Evolutionary conservation across 1,139 yeast genomes (phyloP).

Genomic region (Geotrichum bryndzae): DNA sequence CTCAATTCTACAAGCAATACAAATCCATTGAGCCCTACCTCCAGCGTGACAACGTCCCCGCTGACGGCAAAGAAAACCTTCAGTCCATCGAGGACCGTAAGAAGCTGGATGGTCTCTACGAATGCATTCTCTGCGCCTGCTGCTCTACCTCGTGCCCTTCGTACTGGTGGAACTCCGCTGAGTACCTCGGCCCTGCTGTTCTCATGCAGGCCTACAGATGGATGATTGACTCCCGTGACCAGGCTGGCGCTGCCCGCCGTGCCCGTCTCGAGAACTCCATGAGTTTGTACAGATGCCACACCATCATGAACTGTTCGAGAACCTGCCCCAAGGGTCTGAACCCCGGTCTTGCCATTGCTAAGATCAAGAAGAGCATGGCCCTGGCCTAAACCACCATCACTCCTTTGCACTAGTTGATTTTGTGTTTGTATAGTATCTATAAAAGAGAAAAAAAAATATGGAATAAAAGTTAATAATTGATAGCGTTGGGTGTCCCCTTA

Average conservation of each 20-base stretch:
- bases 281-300: constrained; percentile 98
- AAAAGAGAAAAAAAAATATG: background rate
- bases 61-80: constrained; percentile 87
- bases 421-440: background rate
- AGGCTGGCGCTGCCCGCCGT: constrained; percentile 75
- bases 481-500: background rate
- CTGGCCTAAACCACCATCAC: constrained; percentile 44
- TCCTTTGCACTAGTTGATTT: background rate
- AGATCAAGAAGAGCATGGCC: constrained; percentile 90
- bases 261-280: constrained; percentile 92
- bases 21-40: constrained; percentile 95
- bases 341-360: constrained; percentile 97
- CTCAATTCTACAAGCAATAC: constrained; percentile 96
- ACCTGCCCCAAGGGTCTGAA: constrained; percentile 99
- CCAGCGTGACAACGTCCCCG: constrained; percentile 76
- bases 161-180: constrained; percentile 99
- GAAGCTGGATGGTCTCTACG: constrained; percentile 94
- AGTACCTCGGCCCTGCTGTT: constrained; percentile 97
- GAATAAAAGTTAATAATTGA: background rate
- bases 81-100: constrained; percentile 92
- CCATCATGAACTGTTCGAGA: constrained; percentile 95
- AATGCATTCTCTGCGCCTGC: constrained; percentile 97
- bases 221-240: constrained; percentile 96
- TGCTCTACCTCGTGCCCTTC: constrained; percentile 99
- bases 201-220: constrained; percentile 99